Conservation (phyloP, 495 filamentous ascomycete species). For the Lasiosphaeria hispida region DNA sequence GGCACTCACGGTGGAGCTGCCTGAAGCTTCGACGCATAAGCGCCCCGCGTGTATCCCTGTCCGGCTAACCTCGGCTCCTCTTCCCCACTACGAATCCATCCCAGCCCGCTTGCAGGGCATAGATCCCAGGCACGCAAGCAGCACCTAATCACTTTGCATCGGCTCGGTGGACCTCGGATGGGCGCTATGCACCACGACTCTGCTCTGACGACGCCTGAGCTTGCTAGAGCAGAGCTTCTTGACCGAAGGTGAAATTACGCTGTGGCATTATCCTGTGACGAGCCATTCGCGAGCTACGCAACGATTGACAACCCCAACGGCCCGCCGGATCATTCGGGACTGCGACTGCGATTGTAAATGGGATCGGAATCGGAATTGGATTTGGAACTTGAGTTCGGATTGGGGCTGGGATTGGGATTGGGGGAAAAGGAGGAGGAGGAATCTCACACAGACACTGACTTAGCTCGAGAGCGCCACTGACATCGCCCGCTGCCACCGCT, state of each 20-base stretch:
- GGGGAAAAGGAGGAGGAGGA: background rate
- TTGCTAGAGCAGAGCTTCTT: background rate
- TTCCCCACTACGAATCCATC: conserved; percentile 13
- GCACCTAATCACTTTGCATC: background rate
- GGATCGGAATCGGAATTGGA: no score
- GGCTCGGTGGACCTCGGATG: conserved; percentile 7
- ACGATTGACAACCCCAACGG: no score
- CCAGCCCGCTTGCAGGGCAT: background rate
- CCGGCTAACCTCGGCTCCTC: conserved; percentile 18
- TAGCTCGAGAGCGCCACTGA: background rate
- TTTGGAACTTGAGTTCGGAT: no score
- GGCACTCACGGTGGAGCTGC: background rate
- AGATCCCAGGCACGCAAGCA: background rate
- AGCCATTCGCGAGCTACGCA: no score
- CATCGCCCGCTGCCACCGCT: conserved; percentile 26
- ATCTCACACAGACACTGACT: background rate
- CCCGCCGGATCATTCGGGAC: no score
- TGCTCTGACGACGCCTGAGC: background rate
- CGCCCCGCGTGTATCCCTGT: conserved; percentile 1
- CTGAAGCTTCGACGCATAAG: no score
- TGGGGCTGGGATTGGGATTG: background rate
- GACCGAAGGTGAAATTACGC: no score
- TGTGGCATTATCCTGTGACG: no score
- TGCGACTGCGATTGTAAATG: no score
- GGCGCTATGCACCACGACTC: background rate